These are phyloP conservation scores for Starmera amethionina DNA, from an alignment of 805 yeast species.

Conservation along the genomic window DNA sequence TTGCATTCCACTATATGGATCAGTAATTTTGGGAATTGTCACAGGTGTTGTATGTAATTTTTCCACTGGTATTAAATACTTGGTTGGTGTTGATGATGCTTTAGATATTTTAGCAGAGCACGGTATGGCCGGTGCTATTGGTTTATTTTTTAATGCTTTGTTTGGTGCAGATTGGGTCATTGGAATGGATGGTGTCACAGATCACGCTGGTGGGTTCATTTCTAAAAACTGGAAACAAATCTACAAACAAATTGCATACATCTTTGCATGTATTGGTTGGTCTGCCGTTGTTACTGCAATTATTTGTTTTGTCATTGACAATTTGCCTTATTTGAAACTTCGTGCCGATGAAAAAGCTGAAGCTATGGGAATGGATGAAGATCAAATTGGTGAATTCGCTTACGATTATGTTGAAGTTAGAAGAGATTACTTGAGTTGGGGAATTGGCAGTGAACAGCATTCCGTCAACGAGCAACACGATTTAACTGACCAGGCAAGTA, in stretches of 20 bases:
- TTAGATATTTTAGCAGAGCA: slow-evolving; percentile 97
- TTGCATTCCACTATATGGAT: slow-evolving; percentile 83
- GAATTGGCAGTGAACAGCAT: slow-evolving; percentile 10
- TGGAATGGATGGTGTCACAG: slow-evolving; percentile 82
- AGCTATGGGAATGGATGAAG: slow-evolving; percentile 87
- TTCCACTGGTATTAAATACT: slow-evolving; percentile 77
- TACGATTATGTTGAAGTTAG: slow-evolving; percentile 96
- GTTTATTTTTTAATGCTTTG: slow-evolving; percentile 78
- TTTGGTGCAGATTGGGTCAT: slow-evolving; percentile 84
- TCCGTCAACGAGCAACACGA: background rate
- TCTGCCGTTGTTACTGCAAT: slow-evolving; percentile 67
- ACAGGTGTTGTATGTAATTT: slow-evolving; percentile 84
- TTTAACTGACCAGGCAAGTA: background rate
- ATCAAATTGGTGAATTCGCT: slow-evolving; percentile 98
- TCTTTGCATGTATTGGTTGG: slow-evolving; percentile 67
- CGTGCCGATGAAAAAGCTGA: slow-evolving; percentile 82
- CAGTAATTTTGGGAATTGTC: slow-evolving; percentile 72
- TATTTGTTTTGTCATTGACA: slow-evolving; percentile 62
- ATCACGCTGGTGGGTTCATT: slow-evolving; percentile 87
- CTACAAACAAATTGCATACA: slow-evolving; percentile 81
- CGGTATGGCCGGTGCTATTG: slow-evolving; percentile 92
- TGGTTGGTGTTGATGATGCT: slow-evolving; percentile 80
- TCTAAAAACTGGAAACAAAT: slow-evolving; percentile 85
- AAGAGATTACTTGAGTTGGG: slow-evolving; percentile 66
- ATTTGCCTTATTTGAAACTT: slow-evolving; percentile 72